These are phyloP conservation scores for Penicillium sp. DNA, from an alignment of 2,329 filamentous ascomycete species.

Conservation along the genomic window DNA sequence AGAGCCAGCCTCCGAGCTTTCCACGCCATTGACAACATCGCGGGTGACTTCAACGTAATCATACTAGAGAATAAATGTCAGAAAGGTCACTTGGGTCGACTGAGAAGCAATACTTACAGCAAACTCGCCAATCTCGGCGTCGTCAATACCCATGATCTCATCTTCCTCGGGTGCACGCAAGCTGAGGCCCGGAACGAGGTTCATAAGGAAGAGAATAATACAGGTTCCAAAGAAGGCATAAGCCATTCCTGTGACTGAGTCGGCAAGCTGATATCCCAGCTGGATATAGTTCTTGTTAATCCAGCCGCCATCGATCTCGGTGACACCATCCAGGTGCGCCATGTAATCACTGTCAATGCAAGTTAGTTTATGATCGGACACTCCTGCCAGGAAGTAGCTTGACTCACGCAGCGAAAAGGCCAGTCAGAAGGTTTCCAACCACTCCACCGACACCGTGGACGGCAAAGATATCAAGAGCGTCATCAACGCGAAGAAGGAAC, in stretches of 20 bases:
- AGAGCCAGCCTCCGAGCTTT: conserved; percentile 21
- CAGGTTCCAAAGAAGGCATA: conserved; percentile 74
- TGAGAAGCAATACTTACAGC: conserved; percentile 46
- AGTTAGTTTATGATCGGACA: conserved; percentile 7
- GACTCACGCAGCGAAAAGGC: conserved; percentile 65
- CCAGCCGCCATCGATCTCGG: conserved; percentile 66
- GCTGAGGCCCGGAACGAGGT: conserved; percentile 64
- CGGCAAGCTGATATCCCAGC: conserved; percentile 72
- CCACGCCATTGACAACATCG: conserved; percentile 50
- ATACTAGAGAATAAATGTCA: conserved; percentile 45
- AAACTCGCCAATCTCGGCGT: conserved; percentile 85
- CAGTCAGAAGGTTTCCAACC: conserved; percentile 70
- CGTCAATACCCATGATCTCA: conserved; percentile 76
- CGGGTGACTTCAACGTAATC: conserved; percentile 80
- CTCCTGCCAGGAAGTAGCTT: not conserved
- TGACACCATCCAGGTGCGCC: conserved; percentile 65
- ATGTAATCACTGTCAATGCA: conserved; percentile 58
- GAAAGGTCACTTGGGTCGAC: not conserved
- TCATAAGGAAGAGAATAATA: conserved; percentile 70
- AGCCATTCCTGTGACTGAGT: conserved; percentile 63
- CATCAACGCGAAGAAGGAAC: conserved; percentile 70
- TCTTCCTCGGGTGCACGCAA: conserved; percentile 68
- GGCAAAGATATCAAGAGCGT: conserved; percentile 80
- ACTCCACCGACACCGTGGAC: conserved; percentile 71
- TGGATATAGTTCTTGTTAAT: conserved; percentile 76